A percentile compares a stretch with the other conserved stretches of the same genome.
Conservation (phyloP, 306 rosid genomes). For the Geum urbanum region DNA sequence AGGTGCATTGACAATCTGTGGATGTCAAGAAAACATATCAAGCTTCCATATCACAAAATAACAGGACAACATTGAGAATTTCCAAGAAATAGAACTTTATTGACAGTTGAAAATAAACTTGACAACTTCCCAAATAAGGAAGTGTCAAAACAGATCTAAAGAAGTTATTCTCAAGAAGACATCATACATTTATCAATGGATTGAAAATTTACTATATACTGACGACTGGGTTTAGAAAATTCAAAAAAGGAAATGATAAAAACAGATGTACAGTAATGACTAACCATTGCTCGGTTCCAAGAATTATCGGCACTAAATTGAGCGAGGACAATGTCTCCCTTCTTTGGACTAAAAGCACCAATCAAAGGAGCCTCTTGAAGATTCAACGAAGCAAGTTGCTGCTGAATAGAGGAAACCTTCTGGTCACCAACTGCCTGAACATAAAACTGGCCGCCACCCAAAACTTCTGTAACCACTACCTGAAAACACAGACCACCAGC, state of each 20-base stretch:
- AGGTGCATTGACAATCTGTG: constrained; percentile 77
- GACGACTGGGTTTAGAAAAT: background rate
- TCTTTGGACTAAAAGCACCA: constrained; percentile 89
- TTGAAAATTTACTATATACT: background rate
- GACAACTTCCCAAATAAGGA: background rate
- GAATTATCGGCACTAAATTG: constrained; percentile 75
- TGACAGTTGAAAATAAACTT: background rate
- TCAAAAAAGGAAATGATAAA: background rate
- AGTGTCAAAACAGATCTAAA: background rate
- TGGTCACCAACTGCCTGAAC: constrained; percentile 90
- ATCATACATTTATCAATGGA: background rate
- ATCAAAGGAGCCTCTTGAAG: constrained; percentile 83
- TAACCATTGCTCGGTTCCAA: constrained; percentile 96
- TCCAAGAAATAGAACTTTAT: background rate
- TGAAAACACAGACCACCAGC: constrained; percentile 28
- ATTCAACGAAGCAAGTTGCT: constrained; percentile 77
- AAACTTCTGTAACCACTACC: constrained; percentile 80
- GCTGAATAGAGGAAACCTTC: constrained; percentile 72
- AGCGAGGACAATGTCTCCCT: constrained; percentile 87
- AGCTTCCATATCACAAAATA: background rate
- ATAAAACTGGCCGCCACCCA: constrained; percentile 88
- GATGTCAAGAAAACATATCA: constrained; percentile 20
- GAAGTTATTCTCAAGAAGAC: background rate
- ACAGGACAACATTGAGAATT: background rate
- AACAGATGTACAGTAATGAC: constrained; percentile 16